A percentile compares a stretch with the other conserved stretches of the same genome.
These are phyloP conservation scores for Rhexocercosporidium sp. DNA, from an alignment of 2,329 filamentous ascomycete species.

Conservation along the genomic window DNA sequence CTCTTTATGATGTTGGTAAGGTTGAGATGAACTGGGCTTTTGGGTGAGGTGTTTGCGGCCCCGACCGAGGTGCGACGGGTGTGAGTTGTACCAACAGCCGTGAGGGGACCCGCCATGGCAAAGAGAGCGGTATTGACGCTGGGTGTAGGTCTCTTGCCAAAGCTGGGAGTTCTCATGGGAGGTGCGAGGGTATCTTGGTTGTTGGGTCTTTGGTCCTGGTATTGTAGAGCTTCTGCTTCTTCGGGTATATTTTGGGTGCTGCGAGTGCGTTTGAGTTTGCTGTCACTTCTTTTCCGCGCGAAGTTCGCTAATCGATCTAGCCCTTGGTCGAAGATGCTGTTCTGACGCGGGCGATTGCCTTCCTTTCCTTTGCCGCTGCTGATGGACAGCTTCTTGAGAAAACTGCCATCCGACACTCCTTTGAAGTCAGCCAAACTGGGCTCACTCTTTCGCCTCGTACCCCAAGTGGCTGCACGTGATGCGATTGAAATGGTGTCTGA, in stretches of 20 bases:
- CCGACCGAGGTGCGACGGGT: slow-evolving; percentile 66
- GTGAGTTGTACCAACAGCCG: slow-evolving; percentile 60
- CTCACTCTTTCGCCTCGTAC: slow-evolving; percentile 69
- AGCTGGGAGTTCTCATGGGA: slow-evolving; percentile 56
- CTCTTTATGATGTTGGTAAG: slow-evolving; percentile 53
- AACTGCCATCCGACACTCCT: slow-evolving; percentile 61
- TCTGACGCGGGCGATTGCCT: slow-evolving; percentile 49
- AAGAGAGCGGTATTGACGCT: slow-evolving; percentile 65
- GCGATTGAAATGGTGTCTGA: slow-evolving; percentile 59
- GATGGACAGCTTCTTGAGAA: slow-evolving; percentile 67
- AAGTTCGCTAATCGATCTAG: slow-evolving; percentile 38
- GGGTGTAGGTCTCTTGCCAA: slow-evolving; percentile 54
- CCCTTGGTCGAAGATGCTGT: slow-evolving; percentile 57
- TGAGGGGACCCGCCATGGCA: slow-evolving; percentile 59
- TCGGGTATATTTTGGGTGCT: slow-evolving; percentile 37
- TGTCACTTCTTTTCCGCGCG: slow-evolving; percentile 40
- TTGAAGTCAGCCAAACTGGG: slow-evolving; percentile 63
- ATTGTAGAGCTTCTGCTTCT: slow-evolving; percentile 34
- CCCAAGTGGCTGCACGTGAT: slow-evolving; percentile 71
- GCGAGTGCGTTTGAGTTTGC: slow-evolving; percentile 40
- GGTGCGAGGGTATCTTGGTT: slow-evolving; percentile 50
- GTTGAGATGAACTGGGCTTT: slow-evolving; percentile 43
- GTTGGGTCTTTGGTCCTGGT: slow-evolving; percentile 42
- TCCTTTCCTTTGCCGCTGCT: slow-evolving; percentile 48
- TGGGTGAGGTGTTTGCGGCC: slow-evolving; percentile 55